Conservation (phyloP, 306 rosid species). For the Sicyos baderoa region DNA sequence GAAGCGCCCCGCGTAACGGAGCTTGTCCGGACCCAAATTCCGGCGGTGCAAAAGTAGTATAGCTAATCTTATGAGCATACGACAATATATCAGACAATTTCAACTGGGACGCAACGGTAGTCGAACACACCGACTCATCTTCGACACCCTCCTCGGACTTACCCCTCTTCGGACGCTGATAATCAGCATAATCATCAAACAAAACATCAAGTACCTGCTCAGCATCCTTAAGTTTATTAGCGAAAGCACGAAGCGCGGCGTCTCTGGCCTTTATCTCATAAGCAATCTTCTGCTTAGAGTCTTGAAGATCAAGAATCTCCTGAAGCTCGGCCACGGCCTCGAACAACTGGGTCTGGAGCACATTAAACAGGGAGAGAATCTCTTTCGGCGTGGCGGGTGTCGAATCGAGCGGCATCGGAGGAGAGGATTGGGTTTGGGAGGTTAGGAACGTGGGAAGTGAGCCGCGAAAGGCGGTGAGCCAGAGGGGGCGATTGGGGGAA, state of each 20-base stretch:
- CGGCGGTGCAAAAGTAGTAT: conserved; percentile 95
- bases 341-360: conserved; percentile 68
- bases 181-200: conserved; percentile 75
- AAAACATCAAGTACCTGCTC: conserved; percentile 76
- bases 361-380: conserved; percentile 46
- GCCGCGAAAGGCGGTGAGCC: conserved; percentile 75
- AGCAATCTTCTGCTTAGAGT: conserved; percentile 59
- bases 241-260: conserved; percentile 49
- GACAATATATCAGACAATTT: conserved; percentile 60
- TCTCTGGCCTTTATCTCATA: conserved; percentile 55
- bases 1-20: conserved; percentile 79
- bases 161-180: conserved; percentile 46
- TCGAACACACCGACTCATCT: conserved; percentile 39
- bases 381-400: conserved; percentile 64
- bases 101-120: conserved; percentile 61
- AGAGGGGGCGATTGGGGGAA: conserved; percentile 58
- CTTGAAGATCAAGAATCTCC: conserved; percentile 80
- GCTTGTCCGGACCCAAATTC: conserved; percentile 84
- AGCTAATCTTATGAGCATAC: conserved; percentile 75
- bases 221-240: conserved; percentile 70
- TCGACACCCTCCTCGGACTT: conserved; percentile 37
- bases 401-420: conserved; percentile 34
- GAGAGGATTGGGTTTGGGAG: conserved; percentile 38
- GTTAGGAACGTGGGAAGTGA: conserved; percentile 66
- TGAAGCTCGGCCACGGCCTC: conserved; percentile 92